phyloP scores from a whole-genome alignment of 169 alveolate genomes.

The Plasmodium sp. region DNA sequence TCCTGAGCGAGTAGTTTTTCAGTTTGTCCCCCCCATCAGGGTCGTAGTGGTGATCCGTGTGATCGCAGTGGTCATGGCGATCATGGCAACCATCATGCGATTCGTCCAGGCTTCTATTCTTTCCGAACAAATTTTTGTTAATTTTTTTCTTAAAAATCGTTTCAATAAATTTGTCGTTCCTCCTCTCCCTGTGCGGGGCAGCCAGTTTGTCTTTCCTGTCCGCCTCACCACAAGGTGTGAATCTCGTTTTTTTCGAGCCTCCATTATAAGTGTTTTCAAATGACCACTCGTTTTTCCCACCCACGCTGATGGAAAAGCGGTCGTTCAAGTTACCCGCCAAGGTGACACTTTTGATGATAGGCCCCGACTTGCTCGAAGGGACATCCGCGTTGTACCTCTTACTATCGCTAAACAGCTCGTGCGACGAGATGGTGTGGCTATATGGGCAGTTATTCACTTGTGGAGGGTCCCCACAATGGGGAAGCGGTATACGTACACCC shows the following conservation, averaged over 20 bases:
- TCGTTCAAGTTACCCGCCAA: neutral
- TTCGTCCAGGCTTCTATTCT: neutral
- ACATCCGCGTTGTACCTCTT: slow-evolving; percentile 12
- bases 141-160: slow-evolving; percentile 23
- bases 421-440: neutral
- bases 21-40: neutral
- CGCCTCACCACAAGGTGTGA: neutral
- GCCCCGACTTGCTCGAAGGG: neutral
- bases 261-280: neutral
- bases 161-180: slow-evolving; percentile 37
- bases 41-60: no score
- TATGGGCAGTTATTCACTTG: neutral
- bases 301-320: neutral
- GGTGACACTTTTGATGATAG: neutral
- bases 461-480: neutral
- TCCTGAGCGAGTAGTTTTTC: slow-evolving; percentile 6
- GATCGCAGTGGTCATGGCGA: no score
- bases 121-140: slow-evolving; percentile 2
- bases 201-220: neutral
- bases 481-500: neutral
- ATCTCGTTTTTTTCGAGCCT: neutral
- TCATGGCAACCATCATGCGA: neutral
- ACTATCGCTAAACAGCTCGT: neutral
- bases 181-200: neutral
- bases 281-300: neutral